Percentiles rank a stretch among this genome's conserved stretches.
phyloP scores from a whole-genome alignment of 2,329 filamentous ascomycete genomes.

The Scorias spongiosa region DNA sequence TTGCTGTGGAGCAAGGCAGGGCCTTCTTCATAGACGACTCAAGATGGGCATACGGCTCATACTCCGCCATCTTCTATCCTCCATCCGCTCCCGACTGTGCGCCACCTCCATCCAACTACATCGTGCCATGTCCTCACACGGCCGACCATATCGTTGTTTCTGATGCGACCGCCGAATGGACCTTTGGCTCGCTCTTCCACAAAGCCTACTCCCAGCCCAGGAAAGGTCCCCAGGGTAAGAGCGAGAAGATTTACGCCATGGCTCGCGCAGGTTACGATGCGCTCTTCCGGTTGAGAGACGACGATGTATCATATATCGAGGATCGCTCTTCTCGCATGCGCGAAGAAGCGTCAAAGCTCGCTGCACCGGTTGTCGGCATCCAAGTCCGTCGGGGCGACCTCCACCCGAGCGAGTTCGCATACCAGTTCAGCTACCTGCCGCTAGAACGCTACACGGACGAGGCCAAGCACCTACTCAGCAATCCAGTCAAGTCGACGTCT shows the following conservation, averaged over 20 bases:
- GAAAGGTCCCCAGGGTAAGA: constrained; percentile 23
- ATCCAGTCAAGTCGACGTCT: constrained; percentile 19
- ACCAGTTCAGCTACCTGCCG: constrained; percentile 63
- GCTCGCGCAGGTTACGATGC: constrained; percentile 56
- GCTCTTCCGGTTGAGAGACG: constrained; percentile 52
- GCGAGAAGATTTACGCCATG: constrained; percentile 49
- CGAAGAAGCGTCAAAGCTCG: constrained; percentile 27
- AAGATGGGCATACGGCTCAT: constrained; percentile 66
- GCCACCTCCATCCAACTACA: constrained; percentile 57
- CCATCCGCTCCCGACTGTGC: constrained; percentile 52
- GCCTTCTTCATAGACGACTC: constrained; percentile 77
- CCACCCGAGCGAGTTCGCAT: constrained; percentile 63
- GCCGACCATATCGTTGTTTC: constrained; percentile 64
- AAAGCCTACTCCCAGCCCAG: constrained; percentile 35
- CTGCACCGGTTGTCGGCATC: constrained; percentile 49
- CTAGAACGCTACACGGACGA: constrained; percentile 49
- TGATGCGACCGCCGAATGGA: constrained; percentile 46
- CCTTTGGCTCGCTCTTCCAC: constrained; percentile 47
- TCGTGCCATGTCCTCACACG: constrained; percentile 64
- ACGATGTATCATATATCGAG: constrained; percentile 51
- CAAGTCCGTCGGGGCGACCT: constrained; percentile 70
- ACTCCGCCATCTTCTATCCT: constrained; percentile 53
- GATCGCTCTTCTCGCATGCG: constrained; percentile 43
- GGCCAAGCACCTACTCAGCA: constrained; percentile 39
- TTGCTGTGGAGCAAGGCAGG: constrained; percentile 58